Evolutionary conservation across 306 rosid species (phyloP).

Genomic region (Cicer bijugum): DNA sequence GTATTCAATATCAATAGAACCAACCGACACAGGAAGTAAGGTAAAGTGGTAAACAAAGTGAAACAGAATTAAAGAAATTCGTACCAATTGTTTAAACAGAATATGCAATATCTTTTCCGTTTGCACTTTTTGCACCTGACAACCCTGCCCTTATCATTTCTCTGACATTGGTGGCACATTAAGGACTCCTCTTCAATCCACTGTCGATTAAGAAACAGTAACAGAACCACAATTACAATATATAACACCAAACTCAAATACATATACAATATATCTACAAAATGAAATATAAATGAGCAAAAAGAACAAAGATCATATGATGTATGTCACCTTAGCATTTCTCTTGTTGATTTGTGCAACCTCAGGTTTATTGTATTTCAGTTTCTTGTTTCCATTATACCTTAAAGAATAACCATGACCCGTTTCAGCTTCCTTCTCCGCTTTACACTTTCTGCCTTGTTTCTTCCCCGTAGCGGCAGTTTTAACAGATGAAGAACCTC

Average conservation of each 20-base stretch:
- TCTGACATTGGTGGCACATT: constrained; percentile 95
- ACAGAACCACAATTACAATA: neutral
- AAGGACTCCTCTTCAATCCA: constrained; percentile 50
- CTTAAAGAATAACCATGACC: too few relatives aligned
- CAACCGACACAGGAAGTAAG: neutral
- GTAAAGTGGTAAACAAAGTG: neutral
- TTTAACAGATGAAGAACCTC: neutral
- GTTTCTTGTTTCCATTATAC: neutral
- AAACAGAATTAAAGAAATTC: neutral
- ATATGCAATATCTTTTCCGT: constrained; percentile 66
- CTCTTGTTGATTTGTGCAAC: constrained; percentile 20
- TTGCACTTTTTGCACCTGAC: constrained; percentile 58
- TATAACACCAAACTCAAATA: constrained; percentile 16
- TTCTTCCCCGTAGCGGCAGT: neutral
- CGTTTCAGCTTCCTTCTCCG: neutral
- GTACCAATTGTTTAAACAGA: constrained; percentile 64
- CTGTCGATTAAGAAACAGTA: constrained; percentile 46
- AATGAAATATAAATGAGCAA: constrained; percentile 2
- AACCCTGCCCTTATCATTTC: constrained; percentile 79
- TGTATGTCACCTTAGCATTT: constrained; percentile 45
- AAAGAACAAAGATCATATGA: neutral
- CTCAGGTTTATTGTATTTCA: neutral
- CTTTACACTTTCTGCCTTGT: constrained; percentile 4
- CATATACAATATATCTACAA: constrained; percentile 11
- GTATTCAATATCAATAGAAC: constrained; percentile 10